These are phyloP conservation scores for Sphaerulina populicola DNA, from an alignment of 2,329 filamentous ascomycete species.

Conservation along the genomic window DNA sequence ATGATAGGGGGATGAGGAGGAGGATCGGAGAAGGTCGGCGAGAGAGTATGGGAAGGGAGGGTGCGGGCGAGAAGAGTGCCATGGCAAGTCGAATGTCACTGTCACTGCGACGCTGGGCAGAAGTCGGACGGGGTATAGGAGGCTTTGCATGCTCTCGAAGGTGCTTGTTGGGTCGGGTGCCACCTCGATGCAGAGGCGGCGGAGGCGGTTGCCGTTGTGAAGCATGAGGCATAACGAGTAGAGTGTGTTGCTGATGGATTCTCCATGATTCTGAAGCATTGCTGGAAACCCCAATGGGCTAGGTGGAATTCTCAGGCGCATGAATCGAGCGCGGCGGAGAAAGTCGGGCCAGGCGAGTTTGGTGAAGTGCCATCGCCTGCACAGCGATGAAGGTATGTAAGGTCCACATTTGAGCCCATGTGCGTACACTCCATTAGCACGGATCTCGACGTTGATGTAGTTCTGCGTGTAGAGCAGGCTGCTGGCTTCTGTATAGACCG, in stretches of 20 bases:
- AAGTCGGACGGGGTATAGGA: background rate
- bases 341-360: conserved; percentile 7
- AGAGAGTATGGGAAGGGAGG: too few species aligned
- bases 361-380: background rate
- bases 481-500: conserved; percentile 35
- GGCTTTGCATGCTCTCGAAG: background rate
- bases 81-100: too few species aligned
- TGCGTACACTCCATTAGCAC: conserved; percentile 7
- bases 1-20: background rate
- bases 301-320: conserved; percentile 4
- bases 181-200: background rate
- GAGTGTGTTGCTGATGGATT: background rate
- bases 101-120: background rate
- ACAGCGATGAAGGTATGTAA: background rate
- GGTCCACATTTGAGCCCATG: conserved; percentile 8
- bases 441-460: conserved; percentile 40
- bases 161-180: background rate
- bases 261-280: background rate
- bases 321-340: conserved; percentile 9
- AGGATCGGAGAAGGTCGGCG: background rate
- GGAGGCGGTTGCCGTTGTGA: background rate
- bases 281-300: background rate
- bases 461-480: conserved; percentile 42
- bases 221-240: conserved; percentile 6
- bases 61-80: too few species aligned